Evolutionary conservation across 1,284 basidiomycete species (phyloP), one percentile per base, ranked within the genome.

Genomic region (Apiotrichum gracile): DNA sequence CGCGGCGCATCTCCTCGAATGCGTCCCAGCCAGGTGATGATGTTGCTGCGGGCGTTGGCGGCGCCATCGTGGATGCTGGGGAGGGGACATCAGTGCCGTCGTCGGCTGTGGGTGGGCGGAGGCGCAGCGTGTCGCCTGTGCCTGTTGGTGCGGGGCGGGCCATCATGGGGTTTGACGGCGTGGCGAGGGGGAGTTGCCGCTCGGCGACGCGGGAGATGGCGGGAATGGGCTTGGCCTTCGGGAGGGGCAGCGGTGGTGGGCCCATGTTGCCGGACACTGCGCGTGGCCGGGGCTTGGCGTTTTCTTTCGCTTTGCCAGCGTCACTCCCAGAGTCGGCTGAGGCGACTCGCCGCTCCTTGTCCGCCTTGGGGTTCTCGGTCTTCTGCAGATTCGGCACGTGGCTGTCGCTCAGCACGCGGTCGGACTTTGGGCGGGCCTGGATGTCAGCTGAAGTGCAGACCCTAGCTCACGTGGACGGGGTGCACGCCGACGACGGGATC

Each of bases 1-100:
- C 64, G 39, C 55, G 55, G 1, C 58, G 50, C 54, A 65, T 46
- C 53, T 61, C 56, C 37, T 62, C 63, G 39, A 49, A 44, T 42
- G 49, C 46, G 12, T 52, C 48, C 55, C 35, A 60, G 35, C 33
- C 40, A n/a, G 47, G 48, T 34, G 4, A n/a, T 2, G 24, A 7
- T 17, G 27, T 13, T 14, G 12, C n/a, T 6, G 37, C 27, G 6
- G 31, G 14, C 8, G 26, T 14, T 5, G 17, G 21, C 9, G 42
- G 27, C 5, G 10, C 4, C 24, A 16, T 4, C 13, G 25, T 4
- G 14, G 10, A 13, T 26, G 42, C 22, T 7, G 27, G 12, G 2
- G 25, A 16, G n/a, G 37, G 2, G n/a, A 19, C 45, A 12, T 47
- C 33, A 24, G 31, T 37, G 31, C 49, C 49, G 22, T 27, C 13